Evolutionary conservation across 768 basidiomycete species (phyloP).

Genomic region (Collybia sordida): DNA sequence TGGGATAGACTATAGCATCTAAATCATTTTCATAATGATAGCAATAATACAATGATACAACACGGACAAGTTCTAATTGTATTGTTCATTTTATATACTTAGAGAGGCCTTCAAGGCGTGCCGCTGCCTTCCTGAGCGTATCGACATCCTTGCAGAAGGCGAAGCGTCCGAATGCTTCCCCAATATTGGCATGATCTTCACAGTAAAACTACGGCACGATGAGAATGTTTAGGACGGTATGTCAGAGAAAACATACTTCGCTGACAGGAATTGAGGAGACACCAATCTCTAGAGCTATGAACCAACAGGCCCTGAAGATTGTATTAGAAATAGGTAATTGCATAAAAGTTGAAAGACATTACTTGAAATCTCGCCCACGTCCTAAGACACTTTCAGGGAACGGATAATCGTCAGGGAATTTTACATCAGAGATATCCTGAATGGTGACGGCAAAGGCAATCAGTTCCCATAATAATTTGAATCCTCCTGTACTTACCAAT

Average conservation of each 20-base stretch:
- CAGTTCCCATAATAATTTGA: background rate
- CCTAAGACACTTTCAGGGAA: slow-evolving; percentile 77
- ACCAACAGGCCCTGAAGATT: slow-evolving; percentile 81
- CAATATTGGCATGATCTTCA: slow-evolving; percentile 79
- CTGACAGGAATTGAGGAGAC: slow-evolving; percentile 95
- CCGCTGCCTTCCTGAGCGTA: slow-evolving; percentile 78
- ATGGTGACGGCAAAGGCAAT: background rate
- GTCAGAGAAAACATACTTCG: slow-evolving; percentile 59
- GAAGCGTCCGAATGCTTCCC: slow-evolving; percentile 86
- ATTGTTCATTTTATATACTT: slow-evolving; percentile 40
- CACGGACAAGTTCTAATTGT: no score
- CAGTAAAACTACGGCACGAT: slow-evolving; percentile 76
- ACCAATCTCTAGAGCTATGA: slow-evolving; percentile 85
- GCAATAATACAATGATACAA: no score
- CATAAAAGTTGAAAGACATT: background rate
- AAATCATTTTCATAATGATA: no score
- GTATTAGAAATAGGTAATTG: background rate
- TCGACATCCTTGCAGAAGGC: slow-evolving; percentile 96
- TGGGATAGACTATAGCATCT: no score
- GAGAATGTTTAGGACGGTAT: slow-evolving; percentile 3
- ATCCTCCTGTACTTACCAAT: slow-evolving; percentile 48
- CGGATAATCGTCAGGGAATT: slow-evolving; percentile 82
- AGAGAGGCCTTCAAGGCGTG: slow-evolving; percentile 73
- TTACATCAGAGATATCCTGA: slow-evolving; percentile 74
- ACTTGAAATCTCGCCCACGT: slow-evolving; percentile 88